Conservation (phyloP, 2,329 filamentous ascomycete genomes). For the Lecanicillium sp. region DNA sequence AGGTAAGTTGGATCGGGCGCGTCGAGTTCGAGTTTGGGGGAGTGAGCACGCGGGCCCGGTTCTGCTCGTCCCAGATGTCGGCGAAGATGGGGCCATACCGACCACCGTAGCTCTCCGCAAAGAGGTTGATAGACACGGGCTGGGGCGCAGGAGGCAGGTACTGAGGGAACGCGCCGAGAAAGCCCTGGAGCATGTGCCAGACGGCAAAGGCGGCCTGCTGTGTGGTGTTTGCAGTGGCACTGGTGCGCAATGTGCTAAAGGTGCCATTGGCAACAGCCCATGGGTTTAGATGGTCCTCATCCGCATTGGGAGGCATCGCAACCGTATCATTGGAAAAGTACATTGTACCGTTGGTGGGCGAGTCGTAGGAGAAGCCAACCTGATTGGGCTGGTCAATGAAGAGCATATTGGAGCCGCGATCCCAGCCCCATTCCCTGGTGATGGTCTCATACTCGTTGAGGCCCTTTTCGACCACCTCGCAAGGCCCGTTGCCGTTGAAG, state of each 20-base stretch:
- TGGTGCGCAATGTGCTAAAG: constrained; percentile 49
- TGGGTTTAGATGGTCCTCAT: constrained; percentile 18
- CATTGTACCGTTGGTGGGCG: constrained; percentile 53
- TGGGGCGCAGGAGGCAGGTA: constrained; percentile 46
- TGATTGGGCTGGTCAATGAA: constrained; percentile 64
- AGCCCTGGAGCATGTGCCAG: constrained; percentile 61
- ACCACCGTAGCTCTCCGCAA: constrained; percentile 65
- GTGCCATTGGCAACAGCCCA: constrained; percentile 54
- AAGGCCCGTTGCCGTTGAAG: constrained; percentile 55
- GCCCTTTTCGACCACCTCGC: constrained; percentile 42
- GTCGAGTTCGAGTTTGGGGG: constrained; percentile 43
- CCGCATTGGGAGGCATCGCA: constrained; percentile 21
- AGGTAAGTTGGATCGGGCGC: constrained; percentile 53
- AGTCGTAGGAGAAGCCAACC: constrained; percentile 64
- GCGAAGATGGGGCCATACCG: constrained; percentile 64
- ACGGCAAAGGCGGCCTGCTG: constrained; percentile 50
- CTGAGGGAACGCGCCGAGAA: constrained; percentile 52
- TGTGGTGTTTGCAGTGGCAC: constrained; percentile 49
- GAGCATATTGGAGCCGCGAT: constrained; percentile 48
- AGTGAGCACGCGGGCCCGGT: constrained; percentile 47
- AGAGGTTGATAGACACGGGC: constrained; percentile 55
- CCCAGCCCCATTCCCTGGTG: constrained; percentile 60
- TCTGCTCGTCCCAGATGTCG: constrained; percentile 54
- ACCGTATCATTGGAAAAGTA: constrained; percentile 38
- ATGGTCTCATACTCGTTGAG: constrained; percentile 47